phyloP scores from a whole-genome alignment of 306 rosid genomes.

The Fagus sylvatica region DNA sequence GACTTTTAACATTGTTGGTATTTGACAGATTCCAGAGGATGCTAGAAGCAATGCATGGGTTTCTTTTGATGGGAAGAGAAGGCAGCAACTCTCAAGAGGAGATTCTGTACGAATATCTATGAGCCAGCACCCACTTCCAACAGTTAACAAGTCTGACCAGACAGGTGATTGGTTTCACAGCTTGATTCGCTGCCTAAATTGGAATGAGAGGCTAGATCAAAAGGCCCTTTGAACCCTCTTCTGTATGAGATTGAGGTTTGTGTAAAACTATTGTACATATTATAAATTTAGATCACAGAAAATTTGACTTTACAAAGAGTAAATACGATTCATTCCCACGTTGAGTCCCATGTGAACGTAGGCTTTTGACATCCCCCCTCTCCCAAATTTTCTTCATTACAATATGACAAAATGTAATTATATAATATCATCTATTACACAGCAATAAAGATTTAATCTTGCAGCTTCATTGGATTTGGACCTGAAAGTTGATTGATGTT shows the following conservation, averaged over 20 bases:
- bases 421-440: conserved; percentile 23
- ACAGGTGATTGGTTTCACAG: conserved; percentile 99
- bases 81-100: conserved; percentile 98
- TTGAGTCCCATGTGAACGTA: conserved; percentile 28
- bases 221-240: conserved; percentile 69
- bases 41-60: conserved; percentile 99
- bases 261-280: conserved; percentile 53
- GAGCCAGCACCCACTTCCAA: conserved; percentile 98
- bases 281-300: conserved; percentile 29
- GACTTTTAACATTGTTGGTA: conserved; percentile 15
- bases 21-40: conserved; percentile 81
- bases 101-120: conserved; percentile 79
- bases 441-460: conserved; percentile 27
- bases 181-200: conserved; percentile 95
- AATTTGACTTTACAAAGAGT: conserved; percentile 20
- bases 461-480: not conserved
- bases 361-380: not conserved
- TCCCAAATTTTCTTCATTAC: conserved; percentile 5
- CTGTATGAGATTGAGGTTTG: conserved; percentile 12
- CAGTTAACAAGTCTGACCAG: conserved; percentile 96
- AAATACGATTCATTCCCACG: conserved; percentile 27
- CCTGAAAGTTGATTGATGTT: conserved; percentile 16
- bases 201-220: conserved; percentile 98
- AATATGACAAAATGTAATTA: conserved; percentile 24
- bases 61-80: conserved; percentile 96